Conservation (phyloP, 208 protist species). For the Crithidia fasciculata region DNA sequence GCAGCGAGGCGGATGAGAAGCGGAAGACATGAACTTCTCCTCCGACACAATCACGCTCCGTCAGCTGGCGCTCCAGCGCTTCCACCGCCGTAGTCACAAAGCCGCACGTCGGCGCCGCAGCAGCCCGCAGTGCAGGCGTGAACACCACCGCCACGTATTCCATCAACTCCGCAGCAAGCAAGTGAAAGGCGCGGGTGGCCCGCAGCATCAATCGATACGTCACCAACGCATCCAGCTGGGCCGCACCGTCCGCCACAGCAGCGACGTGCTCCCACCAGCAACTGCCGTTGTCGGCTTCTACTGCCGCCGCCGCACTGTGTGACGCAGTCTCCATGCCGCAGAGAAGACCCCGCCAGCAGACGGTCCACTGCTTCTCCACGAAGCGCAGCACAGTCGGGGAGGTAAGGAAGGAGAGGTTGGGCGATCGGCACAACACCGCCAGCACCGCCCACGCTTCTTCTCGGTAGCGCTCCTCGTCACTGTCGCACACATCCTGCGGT, state of each 20-base stretch:
- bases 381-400: conserved; percentile 8
- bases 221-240: conserved; percentile 23
- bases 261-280: no score
- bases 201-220: conserved; percentile 16
- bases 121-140: conserved; percentile 10
- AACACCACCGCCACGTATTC: conserved; percentile 22
- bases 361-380: not conserved
- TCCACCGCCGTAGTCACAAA: conserved; percentile 18
- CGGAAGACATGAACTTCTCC: not conserved
- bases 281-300: no score
- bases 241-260: not conserved
- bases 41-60: not conserved
- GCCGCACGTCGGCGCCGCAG: not conserved
- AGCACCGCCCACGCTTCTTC: conserved; percentile 13
- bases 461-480: not conserved
- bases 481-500: no score
- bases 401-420: conserved; percentile 1
- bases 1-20: conserved; percentile 17
- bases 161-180: conserved; percentile 15
- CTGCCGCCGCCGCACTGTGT: no score
- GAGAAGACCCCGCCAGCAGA: conserved; percentile 3
- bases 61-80: conserved; percentile 12
- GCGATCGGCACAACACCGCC: not conserved
- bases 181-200: conserved; percentile 2
- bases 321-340: no score